Percentiles rank a stretch among this genome's conserved stretches.
Evolutionary conservation across 2,329 filamentous ascomycete species (phyloP).

Genomic region (Pseudopyrenochaeta lycopersici): DNA sequence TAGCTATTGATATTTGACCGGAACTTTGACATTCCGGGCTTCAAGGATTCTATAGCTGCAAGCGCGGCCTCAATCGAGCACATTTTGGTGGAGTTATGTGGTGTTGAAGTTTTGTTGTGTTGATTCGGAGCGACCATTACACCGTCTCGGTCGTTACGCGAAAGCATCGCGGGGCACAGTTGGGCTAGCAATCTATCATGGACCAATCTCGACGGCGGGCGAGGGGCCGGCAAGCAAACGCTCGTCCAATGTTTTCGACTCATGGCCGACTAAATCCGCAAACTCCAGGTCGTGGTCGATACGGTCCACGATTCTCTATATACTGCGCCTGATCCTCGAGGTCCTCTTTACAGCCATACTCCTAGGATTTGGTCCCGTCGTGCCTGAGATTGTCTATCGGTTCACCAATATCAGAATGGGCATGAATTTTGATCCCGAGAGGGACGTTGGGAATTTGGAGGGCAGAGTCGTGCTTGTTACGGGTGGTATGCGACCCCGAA

Average conservation of each 20-base stretch:
- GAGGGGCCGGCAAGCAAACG: background rate
- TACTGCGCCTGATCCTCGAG: constrained; percentile 10
- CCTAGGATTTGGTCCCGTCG: constrained; percentile 13
- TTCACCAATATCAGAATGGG: constrained; percentile 19
- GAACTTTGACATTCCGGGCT: too few relatives aligned
- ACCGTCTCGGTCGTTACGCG: constrained; percentile 2
- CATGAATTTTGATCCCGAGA: constrained; percentile 36
- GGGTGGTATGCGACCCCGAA: constrained; percentile 36
- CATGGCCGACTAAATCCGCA: background rate
- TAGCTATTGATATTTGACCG: too few relatives aligned
- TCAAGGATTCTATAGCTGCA: too few relatives aligned
- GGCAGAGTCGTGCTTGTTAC: constrained; percentile 49
- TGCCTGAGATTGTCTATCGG: constrained; percentile 9
- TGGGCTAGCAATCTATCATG: background rate
- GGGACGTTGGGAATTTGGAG: constrained; percentile 31
- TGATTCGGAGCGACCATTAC: too few relatives aligned
- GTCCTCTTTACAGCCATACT: background rate
- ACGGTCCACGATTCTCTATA: background rate
- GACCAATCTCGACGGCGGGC: background rate
- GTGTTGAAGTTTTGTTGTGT: too few relatives aligned
- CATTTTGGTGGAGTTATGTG: too few relatives aligned
- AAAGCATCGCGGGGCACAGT: background rate
- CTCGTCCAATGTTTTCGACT: background rate
- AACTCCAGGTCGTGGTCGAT: too few relatives aligned
- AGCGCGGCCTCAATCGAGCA: too few relatives aligned